Evolutionary conservation across 2,329 filamentous ascomycete species (phyloP).

Genomic region (Neobulgaria alba): DNA sequence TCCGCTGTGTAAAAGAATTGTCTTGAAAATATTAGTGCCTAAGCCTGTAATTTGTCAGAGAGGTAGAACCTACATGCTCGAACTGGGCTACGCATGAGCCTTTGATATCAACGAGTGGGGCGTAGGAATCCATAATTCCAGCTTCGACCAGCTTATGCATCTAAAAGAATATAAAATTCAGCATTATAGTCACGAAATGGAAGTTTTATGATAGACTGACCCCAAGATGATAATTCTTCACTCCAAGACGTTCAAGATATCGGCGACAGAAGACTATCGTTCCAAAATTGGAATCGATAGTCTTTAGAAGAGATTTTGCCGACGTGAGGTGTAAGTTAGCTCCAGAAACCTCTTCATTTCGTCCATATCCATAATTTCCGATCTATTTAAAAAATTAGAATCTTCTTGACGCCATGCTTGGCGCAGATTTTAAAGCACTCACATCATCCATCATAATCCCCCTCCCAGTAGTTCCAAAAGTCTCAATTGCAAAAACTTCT

Average conservation of each 20-base stretch:
- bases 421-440: conserved; percentile 11
- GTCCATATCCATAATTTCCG: conserved; percentile 45
- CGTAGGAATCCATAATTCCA: conserved; percentile 48
- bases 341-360: conserved; percentile 32
- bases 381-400: conserved; percentile 28
- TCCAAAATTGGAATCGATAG: conserved; percentile 54
- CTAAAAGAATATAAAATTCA: conserved; percentile 31
- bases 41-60: no score
- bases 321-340: conserved; percentile 37
- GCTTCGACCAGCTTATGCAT: conserved; percentile 48
- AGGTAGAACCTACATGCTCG: conserved; percentile 38
- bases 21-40: no score
- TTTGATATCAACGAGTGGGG: conserved; percentile 46
- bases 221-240: conserved; percentile 49
- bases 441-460: conserved; percentile 41
- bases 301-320: conserved; percentile 48
- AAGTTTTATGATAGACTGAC: conserved; percentile 28
- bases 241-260: conserved; percentile 55
- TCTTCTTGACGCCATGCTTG: conserved; percentile 3
- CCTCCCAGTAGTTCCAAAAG: conserved; percentile 46
- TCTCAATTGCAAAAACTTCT: conserved; percentile 50
- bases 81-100: conserved; percentile 58
- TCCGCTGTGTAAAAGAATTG: conserved; percentile 36
- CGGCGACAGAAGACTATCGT: conserved; percentile 52
- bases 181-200: no score